Percentiles rank a stretch among this genome's conserved stretches.
phyloP scores from a whole-genome alignment of 2,329 filamentous ascomycete genomes.

The Zymoseptoria tritici region DNA sequence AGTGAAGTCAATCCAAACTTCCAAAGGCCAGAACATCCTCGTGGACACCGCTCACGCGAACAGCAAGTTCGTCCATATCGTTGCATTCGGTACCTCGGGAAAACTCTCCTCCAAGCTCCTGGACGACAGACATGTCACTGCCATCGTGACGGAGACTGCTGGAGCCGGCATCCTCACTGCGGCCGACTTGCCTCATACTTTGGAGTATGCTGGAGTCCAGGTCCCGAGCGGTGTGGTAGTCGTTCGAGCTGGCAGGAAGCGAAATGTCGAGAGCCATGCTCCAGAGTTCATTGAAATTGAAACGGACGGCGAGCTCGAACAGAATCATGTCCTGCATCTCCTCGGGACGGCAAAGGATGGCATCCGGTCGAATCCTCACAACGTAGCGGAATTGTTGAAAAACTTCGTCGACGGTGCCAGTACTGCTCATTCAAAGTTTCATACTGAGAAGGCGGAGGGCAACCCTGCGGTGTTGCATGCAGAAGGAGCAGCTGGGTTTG shows the following conservation, averaged over 20 bases:
- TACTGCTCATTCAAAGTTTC: slow-evolving; percentile 25
- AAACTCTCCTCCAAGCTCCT: slow-evolving; percentile 31
- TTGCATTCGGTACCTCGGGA: slow-evolving; percentile 23
- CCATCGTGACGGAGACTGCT: slow-evolving; percentile 23
- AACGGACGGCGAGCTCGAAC: slow-evolving; percentile 23
- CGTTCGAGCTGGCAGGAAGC: slow-evolving; percentile 22
- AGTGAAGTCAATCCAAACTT: slow-evolving; percentile 20
- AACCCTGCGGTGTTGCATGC: slow-evolving; percentile 24
- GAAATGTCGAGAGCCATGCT: slow-evolving; percentile 18
- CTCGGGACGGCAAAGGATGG: slow-evolving; percentile 24
- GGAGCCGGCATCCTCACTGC: slow-evolving; percentile 23
- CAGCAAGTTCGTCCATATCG: slow-evolving; percentile 23
- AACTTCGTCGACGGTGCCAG: slow-evolving; percentile 22
- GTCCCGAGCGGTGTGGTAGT: slow-evolving; percentile 24
- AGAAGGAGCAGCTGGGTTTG: slow-evolving; percentile 22
- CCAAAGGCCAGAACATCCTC: slow-evolving; percentile 26
- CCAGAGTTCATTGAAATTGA: slow-evolving; percentile 24
- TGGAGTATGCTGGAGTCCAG: slow-evolving; percentile 20
- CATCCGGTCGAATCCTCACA: slow-evolving; percentile 22
- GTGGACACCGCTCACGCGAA: slow-evolving; percentile 24
- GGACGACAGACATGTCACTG: slow-evolving; percentile 27
- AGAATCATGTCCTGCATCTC: slow-evolving; percentile 28
- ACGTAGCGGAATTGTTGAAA: slow-evolving; percentile 24
- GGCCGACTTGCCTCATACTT: slow-evolving; percentile 21
- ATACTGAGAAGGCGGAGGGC: slow-evolving; percentile 24